Conservation (phyloP, 2,329 filamentous ascomycete genomes). For the Microascus cirrosus region DNA sequence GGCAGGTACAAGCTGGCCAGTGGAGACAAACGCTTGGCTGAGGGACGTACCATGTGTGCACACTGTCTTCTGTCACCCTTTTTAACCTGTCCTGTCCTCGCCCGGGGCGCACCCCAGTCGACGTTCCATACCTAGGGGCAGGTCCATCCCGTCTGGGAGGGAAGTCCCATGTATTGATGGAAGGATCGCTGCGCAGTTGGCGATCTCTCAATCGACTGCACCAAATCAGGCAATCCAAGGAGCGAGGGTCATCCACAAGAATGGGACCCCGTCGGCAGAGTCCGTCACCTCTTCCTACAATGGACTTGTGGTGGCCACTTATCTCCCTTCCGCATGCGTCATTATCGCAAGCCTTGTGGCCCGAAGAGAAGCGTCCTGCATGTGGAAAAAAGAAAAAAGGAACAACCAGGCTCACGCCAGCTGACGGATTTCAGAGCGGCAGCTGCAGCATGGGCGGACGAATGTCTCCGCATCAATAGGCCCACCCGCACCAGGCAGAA, state of each 20-base stretch:
- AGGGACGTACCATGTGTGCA: background rate
- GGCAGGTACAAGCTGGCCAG: background rate
- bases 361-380: background rate
- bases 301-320: background rate
- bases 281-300: background rate
- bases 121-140: background rate
- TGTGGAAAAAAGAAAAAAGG: background rate
- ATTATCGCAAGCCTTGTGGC: background rate
- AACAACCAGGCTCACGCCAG: background rate
- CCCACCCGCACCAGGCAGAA: background rate
- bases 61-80: background rate
- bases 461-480: background rate
- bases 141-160: background rate
- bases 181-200: background rate
- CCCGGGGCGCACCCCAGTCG: background rate
- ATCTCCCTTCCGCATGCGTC: background rate
- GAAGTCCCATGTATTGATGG: background rate
- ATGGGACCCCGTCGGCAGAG: background rate
- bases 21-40: background rate
- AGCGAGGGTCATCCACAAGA: too few species aligned
- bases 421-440: background rate
- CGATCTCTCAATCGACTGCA: background rate
- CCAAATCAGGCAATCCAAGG: background rate
- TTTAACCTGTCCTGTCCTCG: background rate
- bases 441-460: background rate